A percentile compares a stretch with the other conserved stretches of the same genome.
phyloP scores from a whole-genome alignment of 2,329 filamentous ascomycete species.

The Alternaria viburni region DNA sequence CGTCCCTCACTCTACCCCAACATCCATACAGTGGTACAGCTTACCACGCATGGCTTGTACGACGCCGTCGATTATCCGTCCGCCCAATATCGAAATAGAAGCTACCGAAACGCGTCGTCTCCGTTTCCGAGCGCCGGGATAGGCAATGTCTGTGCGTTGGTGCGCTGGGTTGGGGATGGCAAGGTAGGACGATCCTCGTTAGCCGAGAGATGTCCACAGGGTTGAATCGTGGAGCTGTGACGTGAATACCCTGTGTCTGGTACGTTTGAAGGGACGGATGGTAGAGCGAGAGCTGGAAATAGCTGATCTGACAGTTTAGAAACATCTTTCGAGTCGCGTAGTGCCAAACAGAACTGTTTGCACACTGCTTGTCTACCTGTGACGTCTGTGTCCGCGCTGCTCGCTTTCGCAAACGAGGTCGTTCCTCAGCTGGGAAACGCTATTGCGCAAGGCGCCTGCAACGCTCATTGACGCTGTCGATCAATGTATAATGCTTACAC shows the following conservation, averaged over 20 bases:
- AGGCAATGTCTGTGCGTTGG: constrained; percentile 10
- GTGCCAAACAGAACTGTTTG: not conserved
- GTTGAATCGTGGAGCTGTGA: not conserved
- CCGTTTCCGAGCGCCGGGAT: constrained; percentile 8
- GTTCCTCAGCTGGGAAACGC: not conserved
- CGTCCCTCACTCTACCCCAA: not conserved
- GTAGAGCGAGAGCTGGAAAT: constrained; percentile 1
- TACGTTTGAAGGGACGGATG: not conserved
- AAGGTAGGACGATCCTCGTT: not conserved
- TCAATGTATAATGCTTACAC: not conserved
- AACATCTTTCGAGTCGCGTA: not conserved
- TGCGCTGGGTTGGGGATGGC: not conserved
- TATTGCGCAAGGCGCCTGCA: not conserved
- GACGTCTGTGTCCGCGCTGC: not conserved
- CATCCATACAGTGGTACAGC: not conserved
- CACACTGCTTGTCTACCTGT: not conserved
- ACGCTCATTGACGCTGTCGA: not conserved
- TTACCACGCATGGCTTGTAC: constrained; percentile 7
- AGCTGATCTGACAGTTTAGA: not conserved
- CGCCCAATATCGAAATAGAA: constrained; percentile 16
- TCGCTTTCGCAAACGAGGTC: not conserved
- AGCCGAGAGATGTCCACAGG: not conserved
- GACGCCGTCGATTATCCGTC: constrained; percentile 5
- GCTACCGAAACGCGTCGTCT: constrained; percentile 17
- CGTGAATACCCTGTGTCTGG: not conserved